phyloP scores from a whole-genome alignment of 2,329 filamentous ascomycete species.

The Pezicula neosporulosa region DNA sequence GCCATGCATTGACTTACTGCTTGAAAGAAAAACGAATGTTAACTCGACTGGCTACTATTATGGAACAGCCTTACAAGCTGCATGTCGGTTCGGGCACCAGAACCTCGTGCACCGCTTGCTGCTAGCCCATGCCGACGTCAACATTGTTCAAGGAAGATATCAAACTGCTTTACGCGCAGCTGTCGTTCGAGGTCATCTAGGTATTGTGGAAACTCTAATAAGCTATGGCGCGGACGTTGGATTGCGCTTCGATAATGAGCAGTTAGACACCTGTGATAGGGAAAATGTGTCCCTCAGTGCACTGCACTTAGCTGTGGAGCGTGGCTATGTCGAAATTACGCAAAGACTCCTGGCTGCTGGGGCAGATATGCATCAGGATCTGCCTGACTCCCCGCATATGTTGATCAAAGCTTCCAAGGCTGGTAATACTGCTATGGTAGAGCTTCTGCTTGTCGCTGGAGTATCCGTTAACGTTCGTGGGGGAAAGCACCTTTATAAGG shows the following conservation, averaged over 20 bases:
- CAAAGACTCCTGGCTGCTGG: neutral
- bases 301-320: neutral
- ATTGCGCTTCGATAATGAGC: neutral
- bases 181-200: neutral
- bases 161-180: neutral
- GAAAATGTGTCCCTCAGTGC: neutral
- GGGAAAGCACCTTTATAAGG: neutral
- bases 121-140: neutral
- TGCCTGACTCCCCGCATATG: neutral
- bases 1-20: neutral
- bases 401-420: neutral
- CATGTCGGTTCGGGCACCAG: neutral
- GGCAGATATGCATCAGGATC: neutral
- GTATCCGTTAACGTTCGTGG: neutral
- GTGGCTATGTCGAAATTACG: neutral
- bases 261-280: neutral
- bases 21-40: neutral
- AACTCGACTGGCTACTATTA: neutral
- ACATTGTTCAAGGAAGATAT: neutral
- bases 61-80: conserved; percentile 1
- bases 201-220: neutral
- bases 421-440: neutral
- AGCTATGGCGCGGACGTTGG: neutral
- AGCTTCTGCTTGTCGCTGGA: neutral
- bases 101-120: neutral